These are phyloP conservation scores for Plantago lanceolata DNA, from an alignment of 305 asterid species.

Conservation along the genomic window DNA sequence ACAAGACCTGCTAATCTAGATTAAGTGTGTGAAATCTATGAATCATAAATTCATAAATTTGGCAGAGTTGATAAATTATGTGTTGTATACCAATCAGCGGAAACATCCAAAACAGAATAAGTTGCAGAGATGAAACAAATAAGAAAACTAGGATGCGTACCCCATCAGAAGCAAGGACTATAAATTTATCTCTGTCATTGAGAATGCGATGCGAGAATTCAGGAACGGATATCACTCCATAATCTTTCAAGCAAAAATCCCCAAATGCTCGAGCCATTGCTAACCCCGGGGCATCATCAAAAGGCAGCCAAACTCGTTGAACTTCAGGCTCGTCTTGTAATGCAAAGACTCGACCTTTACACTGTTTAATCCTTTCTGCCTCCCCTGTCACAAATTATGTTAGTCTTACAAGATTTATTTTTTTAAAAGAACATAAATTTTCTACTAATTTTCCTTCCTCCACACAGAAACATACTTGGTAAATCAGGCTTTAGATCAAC, in stretches of 20 bases:
- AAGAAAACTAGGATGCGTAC: conserved; percentile 35
- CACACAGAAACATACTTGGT: conserved; percentile 49
- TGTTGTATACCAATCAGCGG: too few species aligned
- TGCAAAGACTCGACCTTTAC: conserved; percentile 93
- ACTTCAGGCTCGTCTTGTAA: conserved; percentile 97
- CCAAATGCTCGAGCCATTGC: conserved; percentile 99
- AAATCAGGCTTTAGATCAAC: conserved; percentile 94
- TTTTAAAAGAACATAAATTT: neutral
- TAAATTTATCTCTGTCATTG: conserved; percentile 64
- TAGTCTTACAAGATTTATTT: neutral
- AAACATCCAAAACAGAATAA: neutral
- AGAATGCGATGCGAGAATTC: conserved; percentile 80
- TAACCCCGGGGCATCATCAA: conserved; percentile 95
- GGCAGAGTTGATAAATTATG: neutral
- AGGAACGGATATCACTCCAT: conserved; percentile 92
- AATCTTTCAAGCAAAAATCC: conserved; percentile 92
- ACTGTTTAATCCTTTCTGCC: conserved; percentile 90
- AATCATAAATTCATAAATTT: too few species aligned
- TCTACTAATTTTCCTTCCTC: neutral
- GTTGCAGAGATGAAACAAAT: neutral
- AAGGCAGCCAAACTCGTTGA: conserved; percentile 95
- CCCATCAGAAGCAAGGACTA: conserved; percentile 96
- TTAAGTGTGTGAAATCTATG: too few species aligned
- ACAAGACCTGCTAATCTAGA: too few species aligned
- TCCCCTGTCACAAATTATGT: conserved; percentile 47